These are phyloP conservation scores for Myxozyma neotropica DNA, from an alignment of 805 yeast genomes.

Conservation along the genomic window DNA sequence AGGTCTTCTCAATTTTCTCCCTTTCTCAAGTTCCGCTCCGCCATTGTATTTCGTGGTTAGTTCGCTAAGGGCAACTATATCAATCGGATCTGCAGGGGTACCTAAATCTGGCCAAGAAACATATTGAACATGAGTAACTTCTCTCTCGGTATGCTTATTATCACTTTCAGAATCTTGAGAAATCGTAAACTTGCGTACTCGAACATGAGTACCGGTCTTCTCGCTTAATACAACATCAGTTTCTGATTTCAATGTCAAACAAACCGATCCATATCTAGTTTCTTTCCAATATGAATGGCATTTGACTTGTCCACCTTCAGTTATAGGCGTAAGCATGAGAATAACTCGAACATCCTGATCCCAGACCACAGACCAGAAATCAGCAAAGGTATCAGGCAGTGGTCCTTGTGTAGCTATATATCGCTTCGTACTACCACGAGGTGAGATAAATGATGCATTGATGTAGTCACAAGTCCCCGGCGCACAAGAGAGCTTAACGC, in stretches of 20 bases:
- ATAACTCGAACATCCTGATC: slow-evolving; percentile 69
- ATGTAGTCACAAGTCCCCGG: slow-evolving; percentile 59
- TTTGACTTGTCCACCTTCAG: slow-evolving; percentile 79
- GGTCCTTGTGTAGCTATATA: slow-evolving; percentile 97
- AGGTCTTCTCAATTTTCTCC: slow-evolving; percentile 44
- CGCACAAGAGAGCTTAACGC: slow-evolving; percentile 59
- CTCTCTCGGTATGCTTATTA: slow-evolving; percentile 42
- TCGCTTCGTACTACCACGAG: slow-evolving; percentile 45
- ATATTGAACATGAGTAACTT: slow-evolving; percentile 73
- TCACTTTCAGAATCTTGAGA: slow-evolving; percentile 38
- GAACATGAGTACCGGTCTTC: slow-evolving; percentile 32
- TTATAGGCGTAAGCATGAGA: slow-evolving; percentile 74
- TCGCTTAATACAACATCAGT: slow-evolving; percentile 24
- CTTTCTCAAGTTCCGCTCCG: slow-evolving; percentile 14
- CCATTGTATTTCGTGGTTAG: slow-evolving; percentile 49
- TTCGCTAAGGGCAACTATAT: slow-evolving; percentile 59
- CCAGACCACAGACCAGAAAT: slow-evolving; percentile 79
- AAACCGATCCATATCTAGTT: slow-evolving; percentile 50
- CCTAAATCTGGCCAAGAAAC: slow-evolving; percentile 88
- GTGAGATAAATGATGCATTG: slow-evolving; percentile 73
- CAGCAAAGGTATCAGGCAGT: slow-evolving; percentile 71
- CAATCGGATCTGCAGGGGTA: slow-evolving; percentile 59
- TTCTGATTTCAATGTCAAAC: slow-evolving; percentile 38
- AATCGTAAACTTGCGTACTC: slow-evolving; percentile 52
- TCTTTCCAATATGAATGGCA: slow-evolving; percentile 85